Conservation (phyloP, 2,329 filamentous ascomycete genomes). For the Exophiala alcalophila region DNA sequence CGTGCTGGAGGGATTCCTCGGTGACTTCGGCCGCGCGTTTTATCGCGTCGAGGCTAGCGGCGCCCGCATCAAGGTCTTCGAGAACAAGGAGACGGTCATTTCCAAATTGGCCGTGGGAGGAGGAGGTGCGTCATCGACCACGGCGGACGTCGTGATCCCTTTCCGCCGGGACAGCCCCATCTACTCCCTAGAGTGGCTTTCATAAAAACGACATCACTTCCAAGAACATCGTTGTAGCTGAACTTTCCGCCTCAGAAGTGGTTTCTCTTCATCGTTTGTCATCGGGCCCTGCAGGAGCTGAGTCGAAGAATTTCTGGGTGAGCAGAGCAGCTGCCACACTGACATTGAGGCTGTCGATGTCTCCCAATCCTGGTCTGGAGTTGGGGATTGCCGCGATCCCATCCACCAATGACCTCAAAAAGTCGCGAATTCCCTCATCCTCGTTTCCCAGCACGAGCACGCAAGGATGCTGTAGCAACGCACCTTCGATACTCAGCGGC, state of each 20-base stretch:
- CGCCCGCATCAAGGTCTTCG: conserved; percentile 18
- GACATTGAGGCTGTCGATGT: conserved; percentile 89
- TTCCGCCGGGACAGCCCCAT: conserved; percentile 19
- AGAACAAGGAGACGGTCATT: conserved; percentile 20
- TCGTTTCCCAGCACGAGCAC: conserved; percentile 83
- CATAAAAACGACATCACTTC: no score
- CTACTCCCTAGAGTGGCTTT: conserved; percentile 25
- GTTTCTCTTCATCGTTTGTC: no score
- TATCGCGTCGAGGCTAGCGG: conserved; percentile 35
- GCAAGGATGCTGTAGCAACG: conserved; percentile 61
- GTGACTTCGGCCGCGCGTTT: conserved; percentile 56
- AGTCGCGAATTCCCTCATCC: conserved; percentile 66
- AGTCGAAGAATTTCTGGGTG: conserved; percentile 26
- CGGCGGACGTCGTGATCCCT: conserved; percentile 20
- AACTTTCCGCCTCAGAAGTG: no score
- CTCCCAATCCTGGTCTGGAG: conserved; percentile 42
- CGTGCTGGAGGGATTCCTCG: conserved; percentile 57
- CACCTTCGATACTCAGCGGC: conserved; percentile 13
- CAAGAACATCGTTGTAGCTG: no score
- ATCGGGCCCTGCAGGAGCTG: not conserved
- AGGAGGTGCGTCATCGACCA: conserved; percentile 1
- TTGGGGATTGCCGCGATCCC: conserved; percentile 61
- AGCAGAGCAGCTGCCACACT: conserved; percentile 69
- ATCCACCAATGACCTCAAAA: conserved; percentile 65
- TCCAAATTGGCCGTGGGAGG: conserved; percentile 2